Conservation (phyloP, 331 rosid genomes). For the Arachis monticola region DNA sequence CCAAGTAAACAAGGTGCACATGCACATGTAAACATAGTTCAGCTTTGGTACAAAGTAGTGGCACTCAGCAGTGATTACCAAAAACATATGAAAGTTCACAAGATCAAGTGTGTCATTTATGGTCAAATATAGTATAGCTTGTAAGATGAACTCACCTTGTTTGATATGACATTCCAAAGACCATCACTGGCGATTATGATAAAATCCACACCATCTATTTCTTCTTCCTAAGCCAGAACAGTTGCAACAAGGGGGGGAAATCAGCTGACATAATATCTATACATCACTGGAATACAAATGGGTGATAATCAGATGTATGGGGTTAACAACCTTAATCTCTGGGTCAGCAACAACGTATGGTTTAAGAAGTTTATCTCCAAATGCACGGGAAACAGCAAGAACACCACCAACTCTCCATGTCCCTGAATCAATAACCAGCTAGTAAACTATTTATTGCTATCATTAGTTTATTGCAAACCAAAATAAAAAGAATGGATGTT, state of each 20-base stretch:
- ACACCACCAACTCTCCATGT: constrained; percentile 96
- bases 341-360: constrained; percentile 93
- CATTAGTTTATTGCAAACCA: constrained; percentile 15
- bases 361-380: constrained; percentile 84
- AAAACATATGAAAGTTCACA: neutral
- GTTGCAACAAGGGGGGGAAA: constrained; percentile 11
- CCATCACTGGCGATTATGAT: constrained; percentile 89
- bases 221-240: constrained; percentile 69
- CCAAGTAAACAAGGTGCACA: neutral
- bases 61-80: neutral
- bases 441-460: constrained; percentile 10
- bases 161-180: constrained; percentile 89
- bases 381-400: constrained; percentile 94
- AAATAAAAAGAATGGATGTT: neutral
- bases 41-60: neutral
- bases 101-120: neutral
- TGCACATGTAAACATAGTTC: neutral
- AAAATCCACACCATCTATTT: constrained; percentile 72
- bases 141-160: constrained; percentile 57
- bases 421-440: constrained; percentile 56
- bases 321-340: constrained; percentile 71
- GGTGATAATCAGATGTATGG: constrained; percentile 19
- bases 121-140: neutral
- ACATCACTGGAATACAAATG: constrained; percentile 18
- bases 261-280: constrained; percentile 26